Base-by-base conservation (phyloP, 2,329 filamentous ascomycete species). In the Phoma sp. region DNA sequence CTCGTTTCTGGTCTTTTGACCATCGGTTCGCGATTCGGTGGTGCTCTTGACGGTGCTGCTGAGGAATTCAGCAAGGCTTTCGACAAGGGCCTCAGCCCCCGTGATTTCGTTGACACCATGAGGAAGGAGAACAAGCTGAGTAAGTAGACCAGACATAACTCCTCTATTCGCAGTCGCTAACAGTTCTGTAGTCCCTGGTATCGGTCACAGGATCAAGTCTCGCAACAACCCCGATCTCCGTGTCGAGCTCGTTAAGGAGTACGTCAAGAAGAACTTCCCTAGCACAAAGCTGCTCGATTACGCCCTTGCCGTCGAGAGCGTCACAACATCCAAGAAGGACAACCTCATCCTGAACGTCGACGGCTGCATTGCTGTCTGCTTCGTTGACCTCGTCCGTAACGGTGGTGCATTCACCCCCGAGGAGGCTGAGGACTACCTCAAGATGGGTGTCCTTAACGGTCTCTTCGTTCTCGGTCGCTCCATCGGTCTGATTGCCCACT, bases 311-410 rank as follows among this genome's bases (percentile, higher is more conserved):
- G 95, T 99, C 66, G 95, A 99, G 86, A 90, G 90, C 9, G 95
- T 99, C 63, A 99, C 95, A 51, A 99, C 95, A 45, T 97, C 92
- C 64, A 99, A 99, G 90, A 99, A 99, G 86, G 95, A 99, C 83
- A 99, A 98, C 85, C 87, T 99, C 68, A 99, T 99, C 71, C 88
- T 99, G 73, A 99, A 99, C 84, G 95, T 99, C 56, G 95, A 98
- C 75, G 95, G 95, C 71, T 96, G 91, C 78, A 90, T 99, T 73
- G 95, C 95, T 66, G 95, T 99, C 77, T 97, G 93, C 89, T 99
- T 99, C 75, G 93, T 99, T 64, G 95, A 99, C 74, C 84, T 99
- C 61, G 84, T 99, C 80, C 91, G 95, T 80, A 96, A 96, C 86
- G 96, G 93, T 77, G 95, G 95, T 77, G 93, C 95, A 51, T 99